phyloP scores from a whole-genome alignment of 306 rosid species.

The Lathyrus oleraceus region DNA sequence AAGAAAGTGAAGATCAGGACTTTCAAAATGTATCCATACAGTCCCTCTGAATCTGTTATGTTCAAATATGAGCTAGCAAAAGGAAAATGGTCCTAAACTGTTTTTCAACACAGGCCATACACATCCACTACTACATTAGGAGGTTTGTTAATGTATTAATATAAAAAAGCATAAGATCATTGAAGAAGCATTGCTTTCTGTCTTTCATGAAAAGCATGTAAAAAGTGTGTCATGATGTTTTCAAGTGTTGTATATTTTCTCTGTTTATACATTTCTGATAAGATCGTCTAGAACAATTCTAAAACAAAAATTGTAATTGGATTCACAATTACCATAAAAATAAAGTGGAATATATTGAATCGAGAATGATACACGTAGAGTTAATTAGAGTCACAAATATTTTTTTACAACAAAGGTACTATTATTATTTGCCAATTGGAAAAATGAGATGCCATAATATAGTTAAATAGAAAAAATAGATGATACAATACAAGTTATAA shows the following conservation, averaged over 20 bases:
- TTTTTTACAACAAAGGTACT: too few species aligned
- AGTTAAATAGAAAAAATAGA: background rate
- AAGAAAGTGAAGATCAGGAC: slow-evolving; percentile 22
- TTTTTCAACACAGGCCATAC: too few species aligned
- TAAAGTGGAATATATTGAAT: too few species aligned
- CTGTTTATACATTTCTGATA: background rate
- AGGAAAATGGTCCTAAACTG: too few species aligned
- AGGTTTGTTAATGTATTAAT: too few species aligned
- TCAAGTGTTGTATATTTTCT: background rate
- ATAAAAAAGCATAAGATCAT: too few species aligned
- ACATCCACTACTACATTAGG: too few species aligned
- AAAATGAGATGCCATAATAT: background rate
- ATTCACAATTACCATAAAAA: too few species aligned
- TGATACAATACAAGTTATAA: background rate
- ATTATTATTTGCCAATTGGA: background rate
- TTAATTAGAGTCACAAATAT: too few species aligned
- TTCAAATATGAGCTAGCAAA: too few species aligned
- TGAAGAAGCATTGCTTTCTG: background rate
- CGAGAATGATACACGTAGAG: too few species aligned
- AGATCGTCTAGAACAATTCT: background rate
- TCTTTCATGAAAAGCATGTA: background rate
- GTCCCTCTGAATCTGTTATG: slow-evolving; percentile 8
- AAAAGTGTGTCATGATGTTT: background rate
- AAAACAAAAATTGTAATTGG: background rate
- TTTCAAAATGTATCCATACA: slow-evolving; percentile 13